Conservation (phyloP, 345 rosid species). For the Eucalyptus pauciflora region DNA sequence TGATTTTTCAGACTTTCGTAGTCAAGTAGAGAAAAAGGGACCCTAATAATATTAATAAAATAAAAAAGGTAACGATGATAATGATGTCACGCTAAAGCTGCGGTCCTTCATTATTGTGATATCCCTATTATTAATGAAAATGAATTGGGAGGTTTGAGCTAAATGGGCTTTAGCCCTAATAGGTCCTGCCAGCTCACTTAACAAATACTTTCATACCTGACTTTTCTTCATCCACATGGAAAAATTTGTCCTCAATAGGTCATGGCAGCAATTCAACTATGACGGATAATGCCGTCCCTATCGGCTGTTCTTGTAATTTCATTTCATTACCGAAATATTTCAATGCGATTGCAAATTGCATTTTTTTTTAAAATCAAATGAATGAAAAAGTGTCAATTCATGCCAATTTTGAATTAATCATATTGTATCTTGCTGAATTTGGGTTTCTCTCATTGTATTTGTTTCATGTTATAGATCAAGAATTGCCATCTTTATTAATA, state of each 20-base stretch:
- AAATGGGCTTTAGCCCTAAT: too few species aligned
- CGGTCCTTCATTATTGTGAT: rapidly evolving
- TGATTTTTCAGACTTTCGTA: not conserved
- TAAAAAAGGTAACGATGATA: rapidly evolving
- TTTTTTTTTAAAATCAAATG: too few species aligned
- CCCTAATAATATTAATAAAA: not conserved
- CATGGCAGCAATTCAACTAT: not conserved
- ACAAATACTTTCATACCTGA: too few species aligned
- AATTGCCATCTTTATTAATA: too few species aligned
- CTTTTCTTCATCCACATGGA: not conserved
- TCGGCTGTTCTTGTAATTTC: too few species aligned
- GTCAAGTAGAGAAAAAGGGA: not conserved
- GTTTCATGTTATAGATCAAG: too few species aligned
- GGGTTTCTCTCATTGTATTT: too few species aligned
- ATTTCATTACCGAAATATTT: too few species aligned
- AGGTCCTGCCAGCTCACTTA: not conserved
- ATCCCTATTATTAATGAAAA: rapidly evolving
- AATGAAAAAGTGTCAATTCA: too few species aligned
- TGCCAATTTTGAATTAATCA: too few species aligned
- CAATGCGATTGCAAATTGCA: too few species aligned
- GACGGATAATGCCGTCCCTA: rapidly evolving
- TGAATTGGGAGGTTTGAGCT: too few species aligned
- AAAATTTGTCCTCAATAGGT: not conserved
- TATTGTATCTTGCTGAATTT: rapidly evolving
- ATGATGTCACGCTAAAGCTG: not conserved